Conservation (phyloP, 2,329 filamentous ascomycete species). For the Alternaria incomplexa region DNA sequence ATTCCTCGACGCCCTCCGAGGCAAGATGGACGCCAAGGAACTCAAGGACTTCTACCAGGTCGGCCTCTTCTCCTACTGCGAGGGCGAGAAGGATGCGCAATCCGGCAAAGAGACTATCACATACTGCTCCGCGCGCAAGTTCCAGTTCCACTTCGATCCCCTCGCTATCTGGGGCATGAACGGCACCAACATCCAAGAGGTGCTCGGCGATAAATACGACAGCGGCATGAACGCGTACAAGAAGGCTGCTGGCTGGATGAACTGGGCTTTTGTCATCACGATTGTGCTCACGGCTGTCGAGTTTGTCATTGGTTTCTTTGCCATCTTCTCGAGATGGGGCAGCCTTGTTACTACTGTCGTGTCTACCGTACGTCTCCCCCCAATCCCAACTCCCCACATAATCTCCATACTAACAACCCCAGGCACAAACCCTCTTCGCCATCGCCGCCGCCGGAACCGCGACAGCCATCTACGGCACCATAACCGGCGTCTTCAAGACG, state of each 20-base stretch:
- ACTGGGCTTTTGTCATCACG: slow-evolving; percentile 78
- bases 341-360: slow-evolving; percentile 83
- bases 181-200: slow-evolving; percentile 55
- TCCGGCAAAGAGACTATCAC: slow-evolving; percentile 54
- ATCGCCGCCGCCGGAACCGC: slow-evolving; percentile 73
- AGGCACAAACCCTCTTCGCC: slow-evolving; percentile 62
- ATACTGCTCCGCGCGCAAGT: slow-evolving; percentile 72
- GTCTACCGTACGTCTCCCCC: slow-evolving; percentile 63
- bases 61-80: slow-evolving; percentile 87
- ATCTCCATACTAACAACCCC: background rate
- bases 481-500: slow-evolving; percentile 71
- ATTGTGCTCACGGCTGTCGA: slow-evolving; percentile 72
- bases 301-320: slow-evolving; percentile 79
- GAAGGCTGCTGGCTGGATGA: slow-evolving; percentile 79
- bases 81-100: slow-evolving; percentile 62
- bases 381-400: slow-evolving; percentile 44
- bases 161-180: slow-evolving; percentile 71
- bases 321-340: slow-evolving; percentile 81
- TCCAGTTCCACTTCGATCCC: slow-evolving; percentile 77
- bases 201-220: slow-evolving; percentile 70
- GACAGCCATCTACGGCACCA: slow-evolving; percentile 73
- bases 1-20: slow-evolving; percentile 49
- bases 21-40: slow-evolving; percentile 46
- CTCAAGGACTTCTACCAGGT: slow-evolving; percentile 81
- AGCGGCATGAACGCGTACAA: slow-evolving; percentile 75